Base-by-base conservation (phyloP, 495 filamentous ascomycete species). In the Articulospora tetracladia region DNA sequence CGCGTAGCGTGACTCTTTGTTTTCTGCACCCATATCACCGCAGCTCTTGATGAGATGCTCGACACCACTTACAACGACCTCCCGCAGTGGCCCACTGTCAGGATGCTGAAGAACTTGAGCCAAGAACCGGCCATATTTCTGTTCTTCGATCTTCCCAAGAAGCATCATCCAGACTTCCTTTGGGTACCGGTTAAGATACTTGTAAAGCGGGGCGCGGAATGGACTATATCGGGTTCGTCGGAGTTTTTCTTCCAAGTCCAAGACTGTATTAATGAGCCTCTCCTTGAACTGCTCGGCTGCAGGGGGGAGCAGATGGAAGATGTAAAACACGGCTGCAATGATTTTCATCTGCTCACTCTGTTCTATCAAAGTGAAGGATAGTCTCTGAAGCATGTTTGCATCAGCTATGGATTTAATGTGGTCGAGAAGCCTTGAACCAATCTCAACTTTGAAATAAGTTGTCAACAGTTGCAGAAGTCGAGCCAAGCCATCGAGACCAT, bases 381-480 rank as follows among this genome's bases (percentile, higher is more conserved):
- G 88, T 68, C 92, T 90, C 70, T 97, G 93, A 56, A 98, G 74
- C 10, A 83, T 80, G 34, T 76, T 76, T 22, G 87, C 80, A 62
- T 97, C 93, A 0, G 93, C 94, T 66, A 99, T 91, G 15, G 86
- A 81, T 69, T 91, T 93, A 77, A 98, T 87, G 62, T 99, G 95
- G 48, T 96, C 93, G 17, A 99, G 76, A 8, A 99, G 74, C 46
- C 93, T 82, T 32, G 91, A 83, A 6, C 95, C 95, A 50, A 99
- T 99, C 69, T 97, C 95, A 1, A 97, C 93, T 73, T 99, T 99
- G 77, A 99, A 99, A 69, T 98, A 98, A 53, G 95, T 98, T 0
- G 95, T 99, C 22, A 99, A 75, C 0, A 99, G 79, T 26, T 91
- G 89, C 59, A 99, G 74, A 3, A 99, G 80, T 26, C 92, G 85